Evolutionary conservation across 306 rosid species (phyloP), one percentile per base, ranked within the genome.

Genomic region (Prunus mume): DNA sequence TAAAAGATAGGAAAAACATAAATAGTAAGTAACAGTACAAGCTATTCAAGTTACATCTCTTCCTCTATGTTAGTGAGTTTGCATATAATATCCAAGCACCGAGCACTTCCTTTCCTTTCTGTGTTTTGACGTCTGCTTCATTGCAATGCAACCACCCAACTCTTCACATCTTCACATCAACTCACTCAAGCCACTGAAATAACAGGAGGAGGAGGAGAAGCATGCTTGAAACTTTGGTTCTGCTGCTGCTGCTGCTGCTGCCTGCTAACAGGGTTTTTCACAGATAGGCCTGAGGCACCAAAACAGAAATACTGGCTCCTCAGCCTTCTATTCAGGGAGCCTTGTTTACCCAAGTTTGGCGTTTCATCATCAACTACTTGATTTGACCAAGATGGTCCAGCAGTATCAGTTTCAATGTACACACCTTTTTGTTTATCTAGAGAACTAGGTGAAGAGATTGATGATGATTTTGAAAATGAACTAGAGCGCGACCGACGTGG

Each of bases 281-380:
- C 91, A 52, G 79, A 76, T 57, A 86, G 80, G 28, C 96, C 91
- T 24, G 88, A 76, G 56, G 87, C 84, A 57, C 96, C 97, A 70
- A 92, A 95, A 68, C 98, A 95, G 86, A 95, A 87, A 73, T 93
- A 93, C 62, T 87, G 93, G 54, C 94, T 91, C 85, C 78, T 92
- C 68, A 79, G 47, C 72, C 85, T 92, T 71, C 65, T 89, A 24
- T 83, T 60, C 28, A 72, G 73, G 24, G 84, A 65, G 73, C 74
- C 65, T 85, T 85, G 81, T 74, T 87, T 90, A 0, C 25, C 46
- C 72, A 82, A 55, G 54, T 82, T 81, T 25, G 89, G 88, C 0
- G 87, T 68, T 55, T 72, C 88, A 12, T 82, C 87, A 57, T 79
- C 79, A 28, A 20, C 72, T 62, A 75, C 82, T 75, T 83, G 82